Evolutionary conservation across 345 rosid species (phyloP).

Genomic region (Fremontodendron californicum): DNA sequence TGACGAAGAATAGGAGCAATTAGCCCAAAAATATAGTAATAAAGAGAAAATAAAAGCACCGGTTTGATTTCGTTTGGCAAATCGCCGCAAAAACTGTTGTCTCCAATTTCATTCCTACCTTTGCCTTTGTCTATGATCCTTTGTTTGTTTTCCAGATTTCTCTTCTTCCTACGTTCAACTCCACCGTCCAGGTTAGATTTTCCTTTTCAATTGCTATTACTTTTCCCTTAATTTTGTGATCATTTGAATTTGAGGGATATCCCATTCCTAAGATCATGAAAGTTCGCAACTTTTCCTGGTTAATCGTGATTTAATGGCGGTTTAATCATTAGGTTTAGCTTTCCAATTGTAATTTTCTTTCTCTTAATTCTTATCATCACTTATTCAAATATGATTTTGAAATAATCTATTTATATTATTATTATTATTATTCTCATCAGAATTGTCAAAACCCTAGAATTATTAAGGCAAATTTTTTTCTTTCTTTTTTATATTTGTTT

Average conservation of each 20-base stretch:
- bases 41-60: not conserved
- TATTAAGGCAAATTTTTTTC: not conserved
- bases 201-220: not conserved
- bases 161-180: not conserved
- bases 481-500: not conserved
- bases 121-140: not conserved
- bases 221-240: not conserved
- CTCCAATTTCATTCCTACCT: not conserved
- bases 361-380: not conserved
- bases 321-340: not conserved
- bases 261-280: not conserved
- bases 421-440: not conserved
- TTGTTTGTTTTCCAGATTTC: not conserved
- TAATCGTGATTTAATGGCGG: not conserved
- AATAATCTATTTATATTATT: not conserved
- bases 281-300: not conserved
- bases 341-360: not conserved
- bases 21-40: not conserved
- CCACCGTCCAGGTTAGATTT: not conserved
- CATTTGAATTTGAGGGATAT: not conserved
- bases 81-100: not conserved
- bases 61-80: not conserved
- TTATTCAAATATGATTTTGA: not conserved
- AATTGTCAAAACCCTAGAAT: not conserved
- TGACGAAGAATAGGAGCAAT: not conserved